Evolutionary conservation across 2,329 filamentous ascomycete species (phyloP), one percentile per base, ranked within the genome.

Genomic region (Colletotrichum aenigma): DNA sequence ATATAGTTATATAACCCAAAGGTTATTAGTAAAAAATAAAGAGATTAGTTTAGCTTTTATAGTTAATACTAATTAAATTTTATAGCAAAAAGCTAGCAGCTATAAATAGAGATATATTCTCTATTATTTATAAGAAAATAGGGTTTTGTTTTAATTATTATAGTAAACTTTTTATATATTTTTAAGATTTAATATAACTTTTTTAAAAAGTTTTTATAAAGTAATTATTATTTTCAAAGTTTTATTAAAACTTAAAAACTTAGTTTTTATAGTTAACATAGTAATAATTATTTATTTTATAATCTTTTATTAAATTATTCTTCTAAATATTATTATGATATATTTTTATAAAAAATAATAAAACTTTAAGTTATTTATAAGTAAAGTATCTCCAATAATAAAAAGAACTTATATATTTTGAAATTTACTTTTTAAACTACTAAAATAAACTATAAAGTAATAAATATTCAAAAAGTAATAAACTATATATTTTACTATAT

Each of bases 371-470:
- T 55, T 55, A 21, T 26, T 2, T 55, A 21, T 21, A 55, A 55
- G 26, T 13, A 24, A 55, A 24, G 5, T 38, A 38, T 38, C 7
- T 38, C 1, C 18, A 38, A 5, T 38, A 38, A 38, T 38, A 38
- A 38, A 0, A 5, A 38, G 0, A 38, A 5, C 0, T 18, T 8
- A 9, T 38, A 38, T 38, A 18, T 0, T 3, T 18, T 6, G 7
- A 16, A 36, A 0, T 36, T 36, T 36, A 36, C 13, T 7, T 1
- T 1, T 36, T 36, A 36, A 36, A 6, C 9, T 32, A 32, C 4
- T 32, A 32, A 32, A 32, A 12, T 32, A 32, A 12, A 32, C 4
- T 32, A 32, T 32, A 32, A 32, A 32, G 9, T 32, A 32, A 4
- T 12, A 32, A 32, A 12, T 32, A 32, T 5, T 32, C 12, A 32